Conservation (phyloP, 2,329 filamentous ascomycete genomes). For the Talaromyces rugulosus region DNA sequence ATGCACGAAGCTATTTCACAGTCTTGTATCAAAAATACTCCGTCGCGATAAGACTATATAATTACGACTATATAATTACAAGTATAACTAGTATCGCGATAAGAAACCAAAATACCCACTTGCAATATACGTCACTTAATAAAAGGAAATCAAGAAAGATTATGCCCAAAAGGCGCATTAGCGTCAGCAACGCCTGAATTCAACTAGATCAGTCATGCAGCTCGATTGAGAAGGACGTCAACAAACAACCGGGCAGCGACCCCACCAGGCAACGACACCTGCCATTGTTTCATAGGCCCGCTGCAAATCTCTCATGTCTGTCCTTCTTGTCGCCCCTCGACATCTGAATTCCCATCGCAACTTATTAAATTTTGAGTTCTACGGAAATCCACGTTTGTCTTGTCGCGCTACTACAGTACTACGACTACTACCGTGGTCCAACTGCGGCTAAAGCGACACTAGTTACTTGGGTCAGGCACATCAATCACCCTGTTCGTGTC, state of each 20-base stretch:
- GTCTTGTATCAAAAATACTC: no score
- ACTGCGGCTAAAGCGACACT: neutral
- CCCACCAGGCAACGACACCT: neutral
- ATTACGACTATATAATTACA: neutral
- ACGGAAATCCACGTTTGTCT: neutral
- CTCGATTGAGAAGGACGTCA: neutral
- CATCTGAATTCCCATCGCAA: neutral
- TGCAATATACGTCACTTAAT: neutral
- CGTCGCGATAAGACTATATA: neutral
- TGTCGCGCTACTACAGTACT: neutral
- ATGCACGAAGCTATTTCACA: no score
- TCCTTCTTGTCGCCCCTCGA: neutral
- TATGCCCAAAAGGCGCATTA: no score
- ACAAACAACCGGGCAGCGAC: neutral
- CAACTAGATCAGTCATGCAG: no score
- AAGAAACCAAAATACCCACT: neutral
- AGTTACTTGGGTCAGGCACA: neutral
- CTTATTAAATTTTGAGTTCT: neutral
- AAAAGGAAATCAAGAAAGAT: no score
- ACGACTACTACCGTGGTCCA: neutral
- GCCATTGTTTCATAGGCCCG: neutral
- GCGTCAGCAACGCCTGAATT: no score
- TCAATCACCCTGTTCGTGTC: neutral
- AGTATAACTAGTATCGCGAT: neutral
- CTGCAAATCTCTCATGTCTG: neutral